Base-by-base conservation (phyloP, 352 stramenopile genomes). In the Globisporangium acanthophoron region DNA sequence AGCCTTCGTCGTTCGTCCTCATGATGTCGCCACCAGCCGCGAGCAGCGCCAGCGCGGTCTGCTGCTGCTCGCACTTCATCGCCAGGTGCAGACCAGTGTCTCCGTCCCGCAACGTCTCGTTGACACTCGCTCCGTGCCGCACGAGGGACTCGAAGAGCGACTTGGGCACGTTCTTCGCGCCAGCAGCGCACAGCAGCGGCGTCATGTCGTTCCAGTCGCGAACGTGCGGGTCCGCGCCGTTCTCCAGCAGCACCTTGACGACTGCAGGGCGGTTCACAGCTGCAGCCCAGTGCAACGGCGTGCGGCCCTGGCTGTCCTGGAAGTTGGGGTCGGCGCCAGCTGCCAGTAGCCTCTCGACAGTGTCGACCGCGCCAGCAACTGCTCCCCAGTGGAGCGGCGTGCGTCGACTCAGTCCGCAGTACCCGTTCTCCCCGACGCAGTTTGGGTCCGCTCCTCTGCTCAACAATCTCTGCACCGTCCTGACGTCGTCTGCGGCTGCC, bases 31-130 rank as follows among this genome's bases (percentile, higher is more conserved):
- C 81, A 24, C 83, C 80, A 16, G 71, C 75, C 12, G 70, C 65
- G 16, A 92, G 45, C 4, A 92, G 64, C 29, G 80, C 76, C 40
- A 90, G 53, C 12, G 83, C 80, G 3, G 83, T 87, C 43, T 65
- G 57, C 61, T 83, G 72, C 47, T 88, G 77, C 54, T 87, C 74
- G 47, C 66, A 69, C 41, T 91, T 90, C 69, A 92, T 81, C 24
- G 83, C 80, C 37, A 90, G 74, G 56, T 92, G 83, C 31, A 92
- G 61, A 24, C 74, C 78, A 31, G 80, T 90, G 53, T 92, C 83
- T 13, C 83, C 78, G 53, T 85, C 90, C 15, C 61, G 68, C 54
- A 92, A 57, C 29, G 67, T 61, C 31, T 87, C 82, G 61, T 92
- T 80, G 49, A 90, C 81, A 65, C 88, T 73, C 3, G 76, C 82